Evolutionary conservation across 2,329 filamentous ascomycete genomes (phyloP), one percentile per base, ranked within the genome.

Genomic region (Colletotrichum cereale): DNA sequence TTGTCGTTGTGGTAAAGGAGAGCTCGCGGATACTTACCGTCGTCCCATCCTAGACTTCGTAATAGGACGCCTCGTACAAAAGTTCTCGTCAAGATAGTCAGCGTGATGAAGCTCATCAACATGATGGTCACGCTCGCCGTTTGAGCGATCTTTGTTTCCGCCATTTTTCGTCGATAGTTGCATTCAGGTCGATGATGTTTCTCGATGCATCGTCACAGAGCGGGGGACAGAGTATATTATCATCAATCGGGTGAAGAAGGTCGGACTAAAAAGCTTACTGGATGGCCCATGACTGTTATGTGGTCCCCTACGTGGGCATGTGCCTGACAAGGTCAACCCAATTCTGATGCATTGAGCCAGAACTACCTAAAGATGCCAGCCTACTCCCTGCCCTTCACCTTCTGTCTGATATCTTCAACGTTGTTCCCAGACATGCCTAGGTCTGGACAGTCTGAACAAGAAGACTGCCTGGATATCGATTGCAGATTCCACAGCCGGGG

Each of bases 31-130:
- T 42, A 70, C 72, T 73, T 24, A 73, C 70, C 62, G 31, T 73
- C 72, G 44, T 73, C 72, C 72, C 72, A 73, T 34, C 70, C 70
- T 12, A 73, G n/a, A 36, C 65, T 73, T 7, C 70, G 36, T 26
- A 70, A 40, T 7, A 73, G 24, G 21, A 62, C 53, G 29, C 69
- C 60, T 40, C 72, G 66, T 14, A 73, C 72, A 62, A 69, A 73
- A 24, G 62, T 66, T 29, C 70, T 72, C 55, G 66, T 58, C 38
- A 38, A 34, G 26, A 73, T 70, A 34, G 56, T 64, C 24, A 73
- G 31, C 38, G 72, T 73, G 47, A 70, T 73, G 52, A 60, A 63
- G 24, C 47, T 44, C 62, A 73, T 70, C 36, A 73, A 53, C 47
- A 66, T 47, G 40, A 72, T 63, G 40, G 62, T 66, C 57, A 73